Evolutionary conservation across 2,329 filamentous ascomycete species (phyloP).

Genomic region (Arthroderma uncinatum): DNA sequence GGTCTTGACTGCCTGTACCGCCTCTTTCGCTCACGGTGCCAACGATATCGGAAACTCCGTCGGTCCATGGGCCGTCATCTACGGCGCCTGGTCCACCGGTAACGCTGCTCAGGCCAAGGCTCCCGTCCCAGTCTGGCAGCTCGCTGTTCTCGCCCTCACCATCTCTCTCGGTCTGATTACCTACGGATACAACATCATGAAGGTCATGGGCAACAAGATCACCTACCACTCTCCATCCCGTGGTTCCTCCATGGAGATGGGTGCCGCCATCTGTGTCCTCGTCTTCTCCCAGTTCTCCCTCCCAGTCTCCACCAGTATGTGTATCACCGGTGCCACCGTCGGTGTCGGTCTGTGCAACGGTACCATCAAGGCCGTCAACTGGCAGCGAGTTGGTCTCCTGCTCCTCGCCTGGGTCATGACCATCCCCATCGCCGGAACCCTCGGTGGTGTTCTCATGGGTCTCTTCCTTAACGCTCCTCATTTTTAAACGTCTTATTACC

Average conservation of each 20-base stretch:
- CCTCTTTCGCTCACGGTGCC: slow-evolving; percentile 53
- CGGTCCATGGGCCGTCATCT: slow-evolving; percentile 60
- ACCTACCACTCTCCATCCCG: slow-evolving; percentile 54
- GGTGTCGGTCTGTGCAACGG: slow-evolving; percentile 70
- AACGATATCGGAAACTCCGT: slow-evolving; percentile 66
- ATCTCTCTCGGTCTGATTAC: slow-evolving; percentile 60
- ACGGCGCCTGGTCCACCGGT: slow-evolving; percentile 55
- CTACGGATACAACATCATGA: slow-evolving; percentile 79
- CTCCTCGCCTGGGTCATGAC: slow-evolving; percentile 57
- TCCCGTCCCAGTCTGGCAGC: slow-evolving; percentile 61
- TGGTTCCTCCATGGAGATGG: slow-evolving; percentile 62
- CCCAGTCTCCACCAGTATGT: slow-evolving; percentile 67
- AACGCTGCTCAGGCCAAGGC: slow-evolving; percentile 51
- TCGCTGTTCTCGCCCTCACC: slow-evolving; percentile 54
- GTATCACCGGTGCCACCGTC: slow-evolving; percentile 68
- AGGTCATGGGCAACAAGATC: slow-evolving; percentile 73
- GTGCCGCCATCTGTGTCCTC: slow-evolving; percentile 63
- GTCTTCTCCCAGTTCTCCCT: slow-evolving; percentile 65
- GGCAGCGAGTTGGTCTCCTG: slow-evolving; percentile 57
- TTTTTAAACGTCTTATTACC: slow-evolving; percentile 26
- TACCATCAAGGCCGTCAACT: slow-evolving; percentile 61
- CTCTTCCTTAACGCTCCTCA: slow-evolving; percentile 50
- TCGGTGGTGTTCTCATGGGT: slow-evolving; percentile 45
- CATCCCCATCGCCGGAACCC: slow-evolving; percentile 50
- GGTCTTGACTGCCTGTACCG: slow-evolving; percentile 42